A percentile compares a stretch with the other conserved stretches of the same genome.
Conservation (phyloP, 768 basidiomycete genomes). For the Naganishia friedmannii region DNA sequence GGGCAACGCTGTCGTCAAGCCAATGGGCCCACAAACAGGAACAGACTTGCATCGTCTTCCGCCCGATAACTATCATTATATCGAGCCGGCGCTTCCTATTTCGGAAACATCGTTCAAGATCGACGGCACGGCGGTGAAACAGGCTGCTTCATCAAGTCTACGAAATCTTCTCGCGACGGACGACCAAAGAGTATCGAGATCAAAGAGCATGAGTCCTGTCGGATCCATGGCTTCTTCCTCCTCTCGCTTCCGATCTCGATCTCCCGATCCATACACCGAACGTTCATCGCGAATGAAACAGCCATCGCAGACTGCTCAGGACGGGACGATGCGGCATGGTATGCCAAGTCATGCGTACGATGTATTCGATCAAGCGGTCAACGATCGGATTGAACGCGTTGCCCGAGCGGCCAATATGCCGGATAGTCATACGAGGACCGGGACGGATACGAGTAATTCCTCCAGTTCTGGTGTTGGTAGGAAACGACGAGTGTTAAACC, state of each 20-base stretch:
- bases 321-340: neutral
- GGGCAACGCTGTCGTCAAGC: conserved; percentile 15
- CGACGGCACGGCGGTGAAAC: conserved; percentile 7
- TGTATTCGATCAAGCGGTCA: conserved; percentile 16
- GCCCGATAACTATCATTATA: conserved; percentile 2
- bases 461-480: conserved; percentile 2
- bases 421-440: conserved; percentile 13
- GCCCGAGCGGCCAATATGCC: conserved; percentile 1
- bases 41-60: neutral
- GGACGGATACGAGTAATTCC: conserved; percentile 13
- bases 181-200: conserved; percentile 8
- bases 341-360: conserved; percentile 15
- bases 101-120: neutral
- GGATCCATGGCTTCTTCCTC: conserved; percentile 18
- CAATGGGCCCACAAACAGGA: neutral
- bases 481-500: conserved; percentile 30
- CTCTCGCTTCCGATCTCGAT: conserved; percentile 7
- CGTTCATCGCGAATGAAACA: neutral
- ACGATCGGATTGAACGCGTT: conserved; percentile 6
- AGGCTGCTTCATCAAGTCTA: conserved; percentile 14
- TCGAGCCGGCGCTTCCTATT: conserved; percentile 17
- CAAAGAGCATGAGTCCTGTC: conserved; percentile 15
- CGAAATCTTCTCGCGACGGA: conserved; percentile 20
- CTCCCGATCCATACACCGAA: conserved; percentile 2
- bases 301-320: neutral